Evolutionary conservation across 164 flowering plant species (phyloP), one percentile per base, ranked within the genome.

Genomic region (Tetrastigma voinierianum): DNA sequence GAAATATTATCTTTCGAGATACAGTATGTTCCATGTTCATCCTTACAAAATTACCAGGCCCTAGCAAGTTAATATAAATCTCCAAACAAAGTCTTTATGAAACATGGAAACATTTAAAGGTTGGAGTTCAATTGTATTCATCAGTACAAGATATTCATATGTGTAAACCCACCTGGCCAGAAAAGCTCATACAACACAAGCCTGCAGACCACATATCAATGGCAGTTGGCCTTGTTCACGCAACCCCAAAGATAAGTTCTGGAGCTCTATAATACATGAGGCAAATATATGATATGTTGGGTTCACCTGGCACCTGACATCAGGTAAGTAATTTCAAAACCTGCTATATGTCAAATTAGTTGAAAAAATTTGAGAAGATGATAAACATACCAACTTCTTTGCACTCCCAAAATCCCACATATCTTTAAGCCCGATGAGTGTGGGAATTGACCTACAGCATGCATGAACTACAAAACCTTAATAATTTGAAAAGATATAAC

Each of bases 151-250:
- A 10, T n/a, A 52, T 23, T 10, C 2, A 57, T 58, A 4, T n/a
- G 44, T 46, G 63, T 16, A 48, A 20, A 74, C 86, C 9, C 11
- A 95, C 99, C 83, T 89, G 96, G 59, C 98, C 98, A 17, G 79
- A 61, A 96, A 66, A 96, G 89, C 81, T 96, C 99, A 48, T 75
- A 96, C 68, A 52, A 96, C 98, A 81, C 99, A 96, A n/a, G 51
- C 32, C 32, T 25, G 0, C 4, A 3, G 32, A 25, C 32, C 32
- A 25, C 32, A 25, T 25, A 25, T 25, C 32, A 25, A 25, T 2
- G 32, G 32, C 32, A 25, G 5, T 25, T 25, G 32, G n/a, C n/a
- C 32, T 0, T 25, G 5, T 25, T 25, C 32, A n/a, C 9, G 90
- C 83, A 2, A 86, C 86, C 46, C 90, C 90, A 74, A 86, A 86